phyloP scores from a whole-genome alignment of 1,284 basidiomycete species.

The Melampsora americana region DNA sequence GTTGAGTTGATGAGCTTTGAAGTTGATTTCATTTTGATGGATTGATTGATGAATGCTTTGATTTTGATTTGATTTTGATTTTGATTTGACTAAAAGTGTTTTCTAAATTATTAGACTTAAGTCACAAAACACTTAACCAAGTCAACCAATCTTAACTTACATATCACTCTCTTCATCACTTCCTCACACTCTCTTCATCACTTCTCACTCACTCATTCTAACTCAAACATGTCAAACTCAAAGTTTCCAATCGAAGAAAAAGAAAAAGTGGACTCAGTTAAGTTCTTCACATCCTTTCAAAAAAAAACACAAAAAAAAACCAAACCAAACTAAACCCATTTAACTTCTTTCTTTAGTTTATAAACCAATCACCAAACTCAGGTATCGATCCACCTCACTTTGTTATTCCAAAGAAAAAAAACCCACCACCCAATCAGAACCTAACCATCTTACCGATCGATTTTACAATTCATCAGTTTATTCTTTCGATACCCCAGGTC shows the following conservation, averaged over 20 bases:
- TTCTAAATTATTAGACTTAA: slow-evolving; percentile 9
- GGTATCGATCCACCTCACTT: too few species aligned
- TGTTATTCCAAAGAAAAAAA: too few species aligned
- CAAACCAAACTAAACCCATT: too few species aligned
- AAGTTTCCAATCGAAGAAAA: slow-evolving; percentile 39
- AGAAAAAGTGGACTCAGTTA: slow-evolving; percentile 17
- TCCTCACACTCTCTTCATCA: too few species aligned
- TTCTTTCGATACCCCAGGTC: slow-evolving; percentile 14
- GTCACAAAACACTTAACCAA: too few species aligned
- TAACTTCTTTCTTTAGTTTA: background rate
- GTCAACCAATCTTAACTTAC: too few species aligned
- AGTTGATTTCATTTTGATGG: background rate
- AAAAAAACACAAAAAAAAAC: too few species aligned
- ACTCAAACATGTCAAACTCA: slow-evolving; percentile 4
- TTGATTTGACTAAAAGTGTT: too few species aligned
- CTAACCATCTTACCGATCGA: too few species aligned
- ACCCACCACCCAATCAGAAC: background rate
- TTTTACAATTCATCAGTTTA: background rate
- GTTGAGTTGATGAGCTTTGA: background rate
- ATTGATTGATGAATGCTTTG: background rate
- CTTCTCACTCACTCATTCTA: too few species aligned
- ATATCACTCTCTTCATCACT: too few species aligned
- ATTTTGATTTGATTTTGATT: slow-evolving; percentile 1
- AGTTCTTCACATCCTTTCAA: background rate
- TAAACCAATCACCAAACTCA: slow-evolving; percentile 38